Evolutionary conservation across 139 green algal genomes (phyloP), one percentile per base, ranked within the genome.

Genomic region (Choricystis sp.): DNA sequence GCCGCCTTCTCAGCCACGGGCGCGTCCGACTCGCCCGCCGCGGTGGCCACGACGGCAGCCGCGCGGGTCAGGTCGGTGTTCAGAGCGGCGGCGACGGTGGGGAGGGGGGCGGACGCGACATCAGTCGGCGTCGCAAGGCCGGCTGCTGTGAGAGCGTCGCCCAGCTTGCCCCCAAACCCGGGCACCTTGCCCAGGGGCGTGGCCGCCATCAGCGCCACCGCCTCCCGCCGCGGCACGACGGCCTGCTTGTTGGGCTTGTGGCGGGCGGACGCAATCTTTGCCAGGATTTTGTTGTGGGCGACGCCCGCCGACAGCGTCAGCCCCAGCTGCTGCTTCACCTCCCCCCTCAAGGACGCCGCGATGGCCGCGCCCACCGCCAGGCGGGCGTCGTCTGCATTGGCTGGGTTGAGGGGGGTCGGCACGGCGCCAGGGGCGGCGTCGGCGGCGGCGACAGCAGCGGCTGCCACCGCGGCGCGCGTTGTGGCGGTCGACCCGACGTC

Each of bases 231-330:
- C 30, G 81, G 72, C 16, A 95, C 66, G 3, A 95, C 24, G 9
- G 88, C 93, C 74, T 95, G 87, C 67, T 86, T 80, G 71, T 89
- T 84, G 60, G 88, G 88, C 75, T 95, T 95, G 81, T 93, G 78
- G 66, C 78, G 75, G 5, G 81, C 83, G 1, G 74, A 85, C 4
- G 65, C 87, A 19, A 97, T 61, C 80, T 97, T 97, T 62, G 87
- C 79, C 26, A 97, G 72, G 62, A 96, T 76, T 79, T 94, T 94
- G 74, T 94, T 95, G 56, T 60, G 27, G 0, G 77, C 73, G 14
- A 92, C 73, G 49, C 87, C 82, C 9, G 76, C 83, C 14, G 72
- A 83, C 56, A 64, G 66, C 0, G 79, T 87, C 70, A 79, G 89
- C 5, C 71, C 75, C 22, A 91, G 71, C 67, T 85, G 30, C 0